phyloP scores from a whole-genome alignment of 805 yeast species.

The Barnettozyma siamensis region DNA sequence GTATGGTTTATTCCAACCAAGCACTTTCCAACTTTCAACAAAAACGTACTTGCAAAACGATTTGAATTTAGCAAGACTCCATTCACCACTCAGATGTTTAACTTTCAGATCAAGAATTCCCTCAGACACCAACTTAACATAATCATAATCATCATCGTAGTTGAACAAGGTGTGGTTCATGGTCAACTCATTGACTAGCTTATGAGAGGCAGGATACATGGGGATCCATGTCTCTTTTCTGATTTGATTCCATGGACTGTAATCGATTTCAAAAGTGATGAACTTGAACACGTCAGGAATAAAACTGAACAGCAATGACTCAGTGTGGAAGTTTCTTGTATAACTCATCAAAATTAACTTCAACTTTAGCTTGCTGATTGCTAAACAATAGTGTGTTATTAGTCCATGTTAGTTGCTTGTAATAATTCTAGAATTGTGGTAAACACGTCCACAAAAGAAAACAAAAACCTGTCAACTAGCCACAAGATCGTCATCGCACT shows the following conservation, averaged over 20 bases:
- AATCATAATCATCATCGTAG: conserved; percentile 3
- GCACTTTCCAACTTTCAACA: background rate
- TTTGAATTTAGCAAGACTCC: background rate
- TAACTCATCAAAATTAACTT: background rate
- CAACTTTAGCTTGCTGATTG: too few species aligned
- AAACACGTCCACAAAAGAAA: background rate
- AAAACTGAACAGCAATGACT: background rate
- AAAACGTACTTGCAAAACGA: background rate
- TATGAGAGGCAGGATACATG: conserved; percentile 3
- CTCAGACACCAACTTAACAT: conserved; percentile 1
- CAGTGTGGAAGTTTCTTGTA: background rate
- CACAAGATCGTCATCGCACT: too few species aligned
- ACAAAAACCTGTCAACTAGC: too few species aligned
- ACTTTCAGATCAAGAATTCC: background rate
- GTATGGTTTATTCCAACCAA: background rate
- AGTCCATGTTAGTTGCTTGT: too few species aligned
- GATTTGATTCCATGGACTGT: conserved; percentile 3
- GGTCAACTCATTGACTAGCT: conserved; percentile 3
- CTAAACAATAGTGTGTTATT: too few species aligned
- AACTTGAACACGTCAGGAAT: background rate
- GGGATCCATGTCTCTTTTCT: conserved; percentile 6
- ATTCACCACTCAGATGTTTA: background rate
- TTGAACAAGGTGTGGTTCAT: background rate
- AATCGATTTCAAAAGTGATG: conserved; percentile 7
- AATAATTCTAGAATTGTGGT: too few species aligned